These are phyloP conservation scores for Rhodamnia rubescens DNA, from an alignment of 345 rosid genomes.

Conservation along the genomic window DNA sequence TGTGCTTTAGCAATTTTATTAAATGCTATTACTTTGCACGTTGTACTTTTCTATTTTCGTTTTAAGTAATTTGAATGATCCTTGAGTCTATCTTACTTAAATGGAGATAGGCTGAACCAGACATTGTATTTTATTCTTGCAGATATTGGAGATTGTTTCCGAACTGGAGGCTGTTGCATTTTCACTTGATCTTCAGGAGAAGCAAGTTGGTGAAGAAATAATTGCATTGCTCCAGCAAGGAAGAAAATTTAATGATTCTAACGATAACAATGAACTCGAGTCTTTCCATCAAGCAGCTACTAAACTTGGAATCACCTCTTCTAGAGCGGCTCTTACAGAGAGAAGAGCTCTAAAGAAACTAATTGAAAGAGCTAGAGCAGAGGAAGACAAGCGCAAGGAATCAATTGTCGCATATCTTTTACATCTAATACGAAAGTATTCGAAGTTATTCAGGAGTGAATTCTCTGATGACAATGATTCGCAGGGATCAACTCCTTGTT, in stretches of 20 bases:
- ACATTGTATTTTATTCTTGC: slow-evolving; percentile 2
- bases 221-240: slow-evolving; percentile 87
- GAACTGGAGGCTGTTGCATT: slow-evolving; percentile 63
- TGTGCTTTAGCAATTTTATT: background rate
- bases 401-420: slow-evolving; percentile 91
- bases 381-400: slow-evolving; percentile 98
- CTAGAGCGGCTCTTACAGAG: slow-evolving; percentile 85
- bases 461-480: slow-evolving; percentile 81
- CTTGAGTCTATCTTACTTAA: background rate
- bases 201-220: slow-evolving; percentile 90
- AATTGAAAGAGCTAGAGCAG: slow-evolving; percentile 78
- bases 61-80: background rate
- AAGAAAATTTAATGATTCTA: slow-evolving; percentile 50
- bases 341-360: slow-evolving; percentile 91
- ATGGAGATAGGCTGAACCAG: background rate
- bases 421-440: slow-evolving; percentile 90
- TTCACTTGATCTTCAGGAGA: slow-evolving; percentile 64
- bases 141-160: slow-evolving; percentile 73
- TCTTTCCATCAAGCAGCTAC: slow-evolving; percentile 79
- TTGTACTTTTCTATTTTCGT: background rate
- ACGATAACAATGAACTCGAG: slow-evolving; percentile 70
- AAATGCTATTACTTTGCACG: background rate
- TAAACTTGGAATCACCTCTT: slow-evolving; percentile 68
- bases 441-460: slow-evolving; percentile 82
- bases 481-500: slow-evolving; percentile 80